Conservation (phyloP, 768 basidiomycete species). For the Mycena maculata region DNA sequence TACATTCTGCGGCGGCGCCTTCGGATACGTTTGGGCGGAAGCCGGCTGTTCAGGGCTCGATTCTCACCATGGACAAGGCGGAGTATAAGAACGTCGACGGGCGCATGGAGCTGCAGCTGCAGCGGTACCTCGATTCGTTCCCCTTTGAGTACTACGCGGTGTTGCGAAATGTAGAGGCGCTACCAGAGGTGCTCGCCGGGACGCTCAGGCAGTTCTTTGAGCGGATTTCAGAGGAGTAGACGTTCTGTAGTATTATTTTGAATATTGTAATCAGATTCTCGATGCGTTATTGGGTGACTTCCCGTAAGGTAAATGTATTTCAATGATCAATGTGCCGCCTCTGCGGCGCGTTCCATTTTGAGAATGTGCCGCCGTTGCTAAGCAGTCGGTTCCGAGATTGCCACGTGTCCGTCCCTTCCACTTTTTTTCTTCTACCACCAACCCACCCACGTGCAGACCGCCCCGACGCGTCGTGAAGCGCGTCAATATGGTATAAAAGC, state of each 20-base stretch:
- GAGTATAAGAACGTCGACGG: constrained; percentile 87
- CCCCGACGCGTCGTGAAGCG: too few relatives aligned
- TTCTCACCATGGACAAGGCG: constrained; percentile 92
- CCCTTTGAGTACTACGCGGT: constrained; percentile 98
- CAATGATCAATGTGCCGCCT: too few relatives aligned
- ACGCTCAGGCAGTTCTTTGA: constrained; percentile 95
- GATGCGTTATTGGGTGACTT: too few relatives aligned
- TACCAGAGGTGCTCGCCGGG: constrained; percentile 89
- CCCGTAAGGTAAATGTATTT: too few relatives aligned
- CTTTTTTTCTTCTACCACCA: too few relatives aligned
- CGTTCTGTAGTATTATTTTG: neutral
- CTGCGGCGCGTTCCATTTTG: too few relatives aligned
- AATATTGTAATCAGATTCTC: too few relatives aligned
- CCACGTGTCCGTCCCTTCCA: too few relatives aligned
- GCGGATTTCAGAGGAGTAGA: constrained; percentile 78
- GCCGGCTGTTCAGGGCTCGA: constrained; percentile 70
- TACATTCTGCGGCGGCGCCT: constrained; percentile 60
- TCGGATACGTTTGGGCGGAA: constrained; percentile 18
- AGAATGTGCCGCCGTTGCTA: too few relatives aligned
- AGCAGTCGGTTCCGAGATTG: too few relatives aligned
- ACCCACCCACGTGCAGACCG: too few relatives aligned
- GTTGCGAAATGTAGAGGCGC: constrained; percentile 87
- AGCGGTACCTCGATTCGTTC: constrained; percentile 94
- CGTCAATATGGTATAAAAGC: too few relatives aligned
- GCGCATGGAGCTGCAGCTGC: constrained; percentile 86